Conservation (phyloP, 2,329 filamentous ascomycete species). For the Xylaria polymorpha region DNA sequence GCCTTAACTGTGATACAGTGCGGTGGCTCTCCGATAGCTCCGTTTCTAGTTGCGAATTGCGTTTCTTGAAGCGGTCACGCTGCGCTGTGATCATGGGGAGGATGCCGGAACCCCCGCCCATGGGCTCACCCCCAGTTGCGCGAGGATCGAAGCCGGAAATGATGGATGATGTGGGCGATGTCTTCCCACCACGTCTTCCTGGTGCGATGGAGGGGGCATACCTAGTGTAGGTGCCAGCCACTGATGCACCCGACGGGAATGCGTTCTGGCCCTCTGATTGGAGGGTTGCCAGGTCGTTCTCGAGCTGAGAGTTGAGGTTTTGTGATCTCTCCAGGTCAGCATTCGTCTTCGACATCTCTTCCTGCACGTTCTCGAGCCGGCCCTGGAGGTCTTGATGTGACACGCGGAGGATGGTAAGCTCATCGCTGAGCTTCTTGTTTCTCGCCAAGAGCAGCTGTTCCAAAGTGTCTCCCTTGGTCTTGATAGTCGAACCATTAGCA, state of each 20-base stretch:
- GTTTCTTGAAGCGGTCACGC: conserved; percentile 97
- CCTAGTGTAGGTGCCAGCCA: conserved; percentile 90
- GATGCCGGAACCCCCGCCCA: conserved; percentile 84
- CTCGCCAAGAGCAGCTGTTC: conserved; percentile 91
- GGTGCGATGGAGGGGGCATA: conserved; percentile 73
- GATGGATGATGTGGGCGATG: conserved; percentile 95
- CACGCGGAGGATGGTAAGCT: conserved; percentile 90
- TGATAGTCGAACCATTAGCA: conserved; percentile 63
- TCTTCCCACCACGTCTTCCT: conserved; percentile 72
- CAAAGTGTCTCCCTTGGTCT: conserved; percentile 79
- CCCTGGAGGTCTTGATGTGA: conserved; percentile 92
- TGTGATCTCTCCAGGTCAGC: conserved; percentile 87
- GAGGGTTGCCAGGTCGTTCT: conserved; percentile 88
- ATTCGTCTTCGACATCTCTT: conserved; percentile 84
- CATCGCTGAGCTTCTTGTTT: conserved; percentile 96
- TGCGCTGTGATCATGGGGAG: conserved; percentile 98
- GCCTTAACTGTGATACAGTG: conserved; percentile 84
- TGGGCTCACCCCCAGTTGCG: conserved; percentile 67
- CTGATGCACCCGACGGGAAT: conserved; percentile 90
- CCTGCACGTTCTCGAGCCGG: conserved; percentile 81
- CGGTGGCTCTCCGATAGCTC: conserved; percentile 88
- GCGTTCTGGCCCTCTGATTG: conserved; percentile 86
- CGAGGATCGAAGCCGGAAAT: conserved; percentile 94
- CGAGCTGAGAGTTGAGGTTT: conserved; percentile 86
- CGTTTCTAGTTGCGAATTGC: conserved; percentile 88